Evolutionary conservation across 192 early-diverging fungal species (phyloP), one percentile per base, ranked within the genome.

Genomic region (Funneliformis mosseae): DNA sequence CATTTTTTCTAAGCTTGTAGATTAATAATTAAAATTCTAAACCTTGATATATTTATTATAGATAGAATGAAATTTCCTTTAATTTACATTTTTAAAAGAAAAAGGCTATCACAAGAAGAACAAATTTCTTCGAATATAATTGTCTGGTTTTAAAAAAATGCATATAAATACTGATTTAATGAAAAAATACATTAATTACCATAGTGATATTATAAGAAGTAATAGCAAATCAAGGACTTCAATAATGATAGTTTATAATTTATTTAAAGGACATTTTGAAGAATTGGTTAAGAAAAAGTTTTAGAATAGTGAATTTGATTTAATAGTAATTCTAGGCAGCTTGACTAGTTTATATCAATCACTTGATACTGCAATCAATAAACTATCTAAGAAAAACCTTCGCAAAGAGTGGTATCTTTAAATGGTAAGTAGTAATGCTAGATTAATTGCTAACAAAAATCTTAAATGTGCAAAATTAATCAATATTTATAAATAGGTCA

Each of bases 281-380:
- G 73, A 74, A 23, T 21, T 1, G 12, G 27, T 55, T 59, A 74
- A 74, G 28, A 21, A 2, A 55, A 27, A 4, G 16, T 74, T 74
- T 3, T 21, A 25, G 1, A 8, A 5, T 25, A n/a, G 14, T 6
- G 14, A 70, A 42, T 21, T n/a, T 43, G n/a, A 74, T 55, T 48
- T 72, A 16, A 42, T 42, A 18, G 41, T 72, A 33, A 75, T 75
- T 60, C 74, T 50, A 16, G 48, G 74, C 5, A 50, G 74, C 4
- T 28, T 50, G n/a, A 75, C 74, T 6, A 75, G 74, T 33, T 59
- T 60, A 28, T 75, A 50, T 25, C 74, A 75, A 25, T 50, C 74
- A 14, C 50, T 74, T 60, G 48, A 55, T 28, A 50, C 60, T 60
- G 3, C n/a, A 9, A 75, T 75, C 28, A 75, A 75, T n/a, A n/a